phyloP scores from a whole-genome alignment of 2,329 filamentous ascomycete genomes.

The Cladosporium sp. region DNA sequence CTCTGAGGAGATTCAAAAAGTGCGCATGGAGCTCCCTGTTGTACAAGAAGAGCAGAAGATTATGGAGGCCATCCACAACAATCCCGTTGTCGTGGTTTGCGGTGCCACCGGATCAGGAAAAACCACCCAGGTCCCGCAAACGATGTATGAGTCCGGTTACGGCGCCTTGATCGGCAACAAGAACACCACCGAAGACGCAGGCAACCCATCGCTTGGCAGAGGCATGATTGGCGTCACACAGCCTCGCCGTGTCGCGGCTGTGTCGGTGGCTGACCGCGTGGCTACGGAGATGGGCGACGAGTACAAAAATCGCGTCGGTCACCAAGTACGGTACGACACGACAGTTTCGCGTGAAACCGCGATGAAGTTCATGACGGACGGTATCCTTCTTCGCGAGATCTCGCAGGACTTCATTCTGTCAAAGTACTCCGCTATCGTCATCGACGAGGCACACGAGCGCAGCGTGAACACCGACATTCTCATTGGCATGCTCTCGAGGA shows the following conservation, averaged over 20 bases:
- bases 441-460: conserved; percentile 95
- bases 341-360: conserved; percentile 73
- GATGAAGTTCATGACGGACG: conserved; percentile 98
- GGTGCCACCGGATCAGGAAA: conserved; percentile 96
- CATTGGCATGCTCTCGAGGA: conserved; percentile 93
- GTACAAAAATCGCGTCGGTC: conserved; percentile 70
- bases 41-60: conserved; percentile 94
- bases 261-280: conserved; percentile 94
- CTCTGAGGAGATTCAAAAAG: conserved; percentile 66
- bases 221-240: conserved; percentile 95
- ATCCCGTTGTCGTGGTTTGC: conserved; percentile 84
- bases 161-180: conserved; percentile 60
- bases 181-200: background rate
- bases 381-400: conserved; percentile 86
- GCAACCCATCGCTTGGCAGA: conserved; percentile 54
- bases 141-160: conserved; percentile 89
- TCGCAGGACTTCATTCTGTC: conserved; percentile 78
- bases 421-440: conserved; percentile 89
- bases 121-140: conserved; percentile 95
- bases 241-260: conserved; percentile 86
- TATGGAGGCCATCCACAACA: conserved; percentile 94
- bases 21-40: conserved; percentile 74
- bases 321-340: conserved; percentile 90
- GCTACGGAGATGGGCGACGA: conserved; percentile 69
- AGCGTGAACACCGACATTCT: conserved; percentile 97